Conservation (phyloP, 2,329 filamentous ascomycete genomes). For the Stemphylium lycopersici region DNA sequence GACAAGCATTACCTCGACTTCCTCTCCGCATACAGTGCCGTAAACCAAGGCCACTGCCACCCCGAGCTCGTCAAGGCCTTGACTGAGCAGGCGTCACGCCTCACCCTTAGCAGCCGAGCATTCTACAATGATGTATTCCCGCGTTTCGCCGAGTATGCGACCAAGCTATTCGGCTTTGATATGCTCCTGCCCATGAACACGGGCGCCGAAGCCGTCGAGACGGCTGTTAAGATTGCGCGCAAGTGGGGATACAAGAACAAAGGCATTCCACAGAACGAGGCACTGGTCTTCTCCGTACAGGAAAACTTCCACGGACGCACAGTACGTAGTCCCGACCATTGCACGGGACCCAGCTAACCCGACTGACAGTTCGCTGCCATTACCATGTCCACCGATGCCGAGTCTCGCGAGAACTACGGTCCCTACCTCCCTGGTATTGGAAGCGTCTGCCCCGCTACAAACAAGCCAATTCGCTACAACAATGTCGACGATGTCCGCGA, state of each 20-base stretch:
- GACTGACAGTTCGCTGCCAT: slow-evolving; percentile 82
- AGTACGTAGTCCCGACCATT: slow-evolving; percentile 60
- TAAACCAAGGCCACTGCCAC: slow-evolving; percentile 98
- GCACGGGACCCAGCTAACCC: slow-evolving; percentile 16
- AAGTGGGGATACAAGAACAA: slow-evolving; percentile 99
- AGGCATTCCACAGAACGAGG: slow-evolving; percentile 82
- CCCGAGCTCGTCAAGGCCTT: slow-evolving; percentile 92
- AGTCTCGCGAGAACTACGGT: slow-evolving; percentile 95
- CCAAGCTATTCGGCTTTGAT: slow-evolving; percentile 87
- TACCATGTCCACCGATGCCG: slow-evolving; percentile 91
- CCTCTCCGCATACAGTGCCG: slow-evolving; percentile 94
- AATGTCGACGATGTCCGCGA: slow-evolving; percentile 80
- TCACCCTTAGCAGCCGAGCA: slow-evolving; percentile 91
- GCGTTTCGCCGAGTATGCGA: slow-evolving; percentile 91
- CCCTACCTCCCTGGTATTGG: slow-evolving; percentile 92
- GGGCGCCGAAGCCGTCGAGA: slow-evolving; percentile 94
- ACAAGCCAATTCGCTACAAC: slow-evolving; percentile 83
- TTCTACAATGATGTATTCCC: slow-evolving; percentile 99
- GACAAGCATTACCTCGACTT: slow-evolving; percentile 93
- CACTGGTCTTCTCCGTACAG: slow-evolving; percentile 79
- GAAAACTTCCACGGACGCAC: slow-evolving; percentile 98
- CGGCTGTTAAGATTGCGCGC: slow-evolving; percentile 90
- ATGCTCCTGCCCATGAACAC: slow-evolving; percentile 99
- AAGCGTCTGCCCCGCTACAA: slow-evolving; percentile 74
- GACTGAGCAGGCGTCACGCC: slow-evolving; percentile 82